A percentile compares a stretch with the other conserved stretches of the same genome.
Conservation (phyloP, 805 yeast genomes). For the Pichia manshurica region DNA sequence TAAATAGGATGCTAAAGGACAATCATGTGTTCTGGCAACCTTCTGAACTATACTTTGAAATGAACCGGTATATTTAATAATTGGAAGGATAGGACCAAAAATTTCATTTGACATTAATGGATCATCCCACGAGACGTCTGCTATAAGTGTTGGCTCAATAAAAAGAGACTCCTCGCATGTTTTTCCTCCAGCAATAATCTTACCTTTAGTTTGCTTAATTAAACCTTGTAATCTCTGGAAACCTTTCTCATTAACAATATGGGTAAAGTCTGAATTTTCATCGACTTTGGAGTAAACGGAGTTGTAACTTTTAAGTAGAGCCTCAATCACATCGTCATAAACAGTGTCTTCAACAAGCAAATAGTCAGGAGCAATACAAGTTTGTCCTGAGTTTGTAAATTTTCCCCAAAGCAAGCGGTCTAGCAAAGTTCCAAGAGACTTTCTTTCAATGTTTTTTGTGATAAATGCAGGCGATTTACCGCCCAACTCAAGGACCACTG, state of each 20-base stretch:
- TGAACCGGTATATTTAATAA: slow-evolving; percentile 40
- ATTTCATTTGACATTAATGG: slow-evolving; percentile 67
- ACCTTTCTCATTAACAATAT: slow-evolving; percentile 52
- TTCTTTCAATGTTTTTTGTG: slow-evolving; percentile 30
- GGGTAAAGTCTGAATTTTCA: slow-evolving; percentile 43
- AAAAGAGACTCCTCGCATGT: slow-evolving; percentile 34
- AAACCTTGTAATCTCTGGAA: slow-evolving; percentile 41
- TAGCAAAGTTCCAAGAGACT: slow-evolving; percentile 35
- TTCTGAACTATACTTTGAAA: slow-evolving; percentile 39
- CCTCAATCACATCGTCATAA: slow-evolving; percentile 34
- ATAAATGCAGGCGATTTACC: slow-evolving; percentile 87
- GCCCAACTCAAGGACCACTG: slow-evolving; percentile 77
- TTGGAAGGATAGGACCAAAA: slow-evolving; percentile 83
- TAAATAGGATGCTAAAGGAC: slow-evolving; percentile 72
- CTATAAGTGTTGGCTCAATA: slow-evolving; percentile 71
- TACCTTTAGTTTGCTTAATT: slow-evolving; percentile 47
- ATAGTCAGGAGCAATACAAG: slow-evolving; percentile 88
- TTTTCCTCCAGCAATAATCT: slow-evolving; percentile 43
- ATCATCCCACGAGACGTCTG: slow-evolving; percentile 60
- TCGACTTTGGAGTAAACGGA: slow-evolving; percentile 32
- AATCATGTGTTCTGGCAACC: slow-evolving; percentile 49
- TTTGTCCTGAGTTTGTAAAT: slow-evolving; percentile 79
- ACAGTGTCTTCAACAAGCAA: slow-evolving; percentile 57
- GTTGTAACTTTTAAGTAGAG: slow-evolving; percentile 29
- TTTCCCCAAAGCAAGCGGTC: slow-evolving; percentile 74